phyloP scores from a whole-genome alignment of 768 basidiomycete genomes.

The Pleurotus salmoneostramineus region DNA sequence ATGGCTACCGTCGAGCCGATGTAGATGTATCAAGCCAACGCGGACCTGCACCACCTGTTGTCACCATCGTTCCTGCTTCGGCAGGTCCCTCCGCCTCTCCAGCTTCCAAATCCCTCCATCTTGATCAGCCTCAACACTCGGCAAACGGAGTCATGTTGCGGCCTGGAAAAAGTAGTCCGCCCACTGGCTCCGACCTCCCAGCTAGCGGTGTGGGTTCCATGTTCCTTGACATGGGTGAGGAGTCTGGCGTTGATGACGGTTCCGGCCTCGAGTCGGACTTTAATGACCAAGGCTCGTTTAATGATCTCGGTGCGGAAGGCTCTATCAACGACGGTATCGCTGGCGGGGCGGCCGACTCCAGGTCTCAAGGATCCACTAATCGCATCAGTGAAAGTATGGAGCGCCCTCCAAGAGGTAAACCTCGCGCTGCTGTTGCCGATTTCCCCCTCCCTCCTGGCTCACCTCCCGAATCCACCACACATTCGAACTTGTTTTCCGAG shows the following conservation, averaged over 20 bases:
- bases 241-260: constrained; percentile 38
- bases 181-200: neutral
- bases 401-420: constrained; percentile 17
- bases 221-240: constrained; percentile 66
- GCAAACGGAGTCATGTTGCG: constrained; percentile 5
- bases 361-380: neutral
- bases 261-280: constrained; percentile 35
- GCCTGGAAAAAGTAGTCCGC: neutral
- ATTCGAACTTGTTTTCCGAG: constrained; percentile 14
- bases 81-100: neutral
- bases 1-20: neutral
- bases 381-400: constrained; percentile 9
- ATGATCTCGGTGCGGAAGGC: constrained; percentile 19
- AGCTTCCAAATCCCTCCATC: neutral
- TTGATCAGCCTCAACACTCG: constrained; percentile 9
- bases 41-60: constrained; percentile 3
- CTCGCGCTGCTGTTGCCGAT: constrained; percentile 43
- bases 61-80: constrained; percentile 11
- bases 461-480: constrained; percentile 12
- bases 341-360: too few relatives aligned
- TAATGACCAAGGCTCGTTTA: constrained; percentile 17
- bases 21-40: neutral
- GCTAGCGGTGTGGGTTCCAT: constrained; percentile 33
- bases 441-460: constrained; percentile 42
- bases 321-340: neutral